Evolutionary conservation across 78 protist genomes (phyloP), one percentile per base, ranked within the genome.

Genomic region (Emiliania huxleyi): DNA sequence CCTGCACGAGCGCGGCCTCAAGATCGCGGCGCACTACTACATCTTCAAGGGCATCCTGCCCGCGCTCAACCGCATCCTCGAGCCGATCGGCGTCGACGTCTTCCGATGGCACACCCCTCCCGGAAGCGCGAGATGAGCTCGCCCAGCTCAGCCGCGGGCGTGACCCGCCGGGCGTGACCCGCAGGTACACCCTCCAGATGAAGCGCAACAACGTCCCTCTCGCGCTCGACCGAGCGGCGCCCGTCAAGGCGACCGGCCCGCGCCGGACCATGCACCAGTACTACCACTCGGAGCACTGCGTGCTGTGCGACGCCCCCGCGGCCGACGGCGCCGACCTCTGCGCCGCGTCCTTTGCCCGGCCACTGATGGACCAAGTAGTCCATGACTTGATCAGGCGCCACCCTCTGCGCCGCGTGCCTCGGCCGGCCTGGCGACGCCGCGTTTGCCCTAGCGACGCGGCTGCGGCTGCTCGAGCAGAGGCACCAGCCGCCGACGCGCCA

Each of bases 41-140:
- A 97, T 97, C 1, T 77, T 91, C 23, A 97, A 97, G 87, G 98
- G 96, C 69, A 95, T 98, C 46, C 1, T 97, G 0, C 99, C 99
- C 0, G 93, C 98, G 1, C 92, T 97, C 0, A 96, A 91, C 19
- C 83, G 98, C 44, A 49, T 97, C 49, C 91, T 97, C 22, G 81
- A 92, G 26, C 69, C 97, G 33, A 93, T 96, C 45, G 98, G 98
- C 1, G 98, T 90, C 25, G 95, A 96, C 42, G 90, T 87, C 38
- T 62, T 21, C 5, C 43, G 0, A 1, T 94, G 95, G 95, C 52
- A 40, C 55, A 23, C 25, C n/a, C n/a, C n/a, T n/a, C n/a, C n/a
- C n/a, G n/a, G n/a, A n/a, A 0, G 48, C 46, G 8, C 23, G 43
- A 33, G 73, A 22, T 1, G 73, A 29, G 73, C 35, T 22, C 73